Evolutionary conservation across 1,284 basidiomycete genomes (phyloP), one percentile per base, ranked within the genome.

Genomic region (Cryptococcus sp.): DNA sequence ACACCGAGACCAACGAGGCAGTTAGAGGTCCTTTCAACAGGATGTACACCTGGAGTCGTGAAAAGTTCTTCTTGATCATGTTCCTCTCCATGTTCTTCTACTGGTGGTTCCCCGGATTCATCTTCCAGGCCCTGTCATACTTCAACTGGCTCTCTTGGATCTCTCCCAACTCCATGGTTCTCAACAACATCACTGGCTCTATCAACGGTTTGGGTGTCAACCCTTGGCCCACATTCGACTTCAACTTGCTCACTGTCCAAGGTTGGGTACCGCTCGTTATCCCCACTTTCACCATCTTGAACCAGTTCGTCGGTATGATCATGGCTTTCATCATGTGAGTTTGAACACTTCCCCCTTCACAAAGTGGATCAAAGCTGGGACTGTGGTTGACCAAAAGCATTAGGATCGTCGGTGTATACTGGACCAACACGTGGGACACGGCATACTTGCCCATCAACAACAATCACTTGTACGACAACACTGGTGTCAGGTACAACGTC

Each of bases 101-200:
- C 56, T 79, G 70, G 64, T 80, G 74, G 74, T 75, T 81, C 70
- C 77, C 78, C 19, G 71, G 68, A 47, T 78, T 71, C 59, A 58
- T 80, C 47, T 77, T 77, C 58, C 57, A 57, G 15, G 82, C 80
- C 13, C 75, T 85, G 7, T 80, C 80, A 13, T 80, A 77, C 59
- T 85, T 85, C 71, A 83, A 81, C 63, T 86, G 85, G 84, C 80
- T 85, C 19, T 81, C 79, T 60, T 86, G 84, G 84, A 85, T 85
- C 63, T 77, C 74, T 37, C 83, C 83, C 15, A 67, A 68, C 55
- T 67, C 69, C 49, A 50, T 65, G 25, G 50, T 47, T 2, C 52
- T 70, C n/a, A 60, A 57, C 54, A 58, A 56, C 40, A 65, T 74
- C 38, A 62, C 59, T 19, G 66, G 68, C 25, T 38, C 51, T n/a